These are phyloP conservation scores for Phytopythium vexans DNA, from an alignment of 352 stramenopile species.

Conservation along the genomic window DNA sequence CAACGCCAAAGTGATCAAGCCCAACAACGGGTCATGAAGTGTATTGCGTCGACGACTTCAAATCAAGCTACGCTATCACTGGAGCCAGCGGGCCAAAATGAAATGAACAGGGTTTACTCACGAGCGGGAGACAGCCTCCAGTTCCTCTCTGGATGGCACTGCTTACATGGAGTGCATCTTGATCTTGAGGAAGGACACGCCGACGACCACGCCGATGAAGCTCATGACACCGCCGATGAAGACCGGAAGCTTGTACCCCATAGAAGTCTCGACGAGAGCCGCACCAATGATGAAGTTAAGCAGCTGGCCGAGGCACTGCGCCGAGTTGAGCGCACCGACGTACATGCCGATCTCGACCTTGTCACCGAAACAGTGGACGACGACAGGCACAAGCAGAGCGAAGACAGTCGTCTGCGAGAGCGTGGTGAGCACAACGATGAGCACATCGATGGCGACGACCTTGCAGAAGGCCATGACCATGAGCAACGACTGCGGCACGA, in stretches of 20 bases:
- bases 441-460: neutral
- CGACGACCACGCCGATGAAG: slow-evolving; percentile 26
- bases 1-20: too few species aligned
- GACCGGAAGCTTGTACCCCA: slow-evolving; percentile 37
- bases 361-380: slow-evolving; percentile 29
- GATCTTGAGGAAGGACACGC: slow-evolving; percentile 34
- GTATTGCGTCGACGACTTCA: too few species aligned
- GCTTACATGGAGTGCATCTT: slow-evolving; percentile 26
- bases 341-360: slow-evolving; percentile 36
- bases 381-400: slow-evolving; percentile 19
- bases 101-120: too few species aligned
- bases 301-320: slow-evolving; percentile 32
- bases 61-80: too few species aligned
- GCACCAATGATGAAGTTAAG: slow-evolving; percentile 31
- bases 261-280: slow-evolving; percentile 26
- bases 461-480: slow-evolving; percentile 27
- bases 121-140: too few species aligned
- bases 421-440: slow-evolving; percentile 10
- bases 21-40: too few species aligned
- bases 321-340: slow-evolving; percentile 38
- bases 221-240: slow-evolving; percentile 40
- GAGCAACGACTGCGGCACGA: slow-evolving; percentile 27
- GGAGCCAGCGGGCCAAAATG: too few species aligned
- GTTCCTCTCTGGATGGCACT: too few species aligned
- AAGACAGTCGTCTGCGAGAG: slow-evolving; percentile 9